Evolutionary conservation across 2,329 filamentous ascomycete genomes (phyloP).

Genomic region (Ilyonectria destructans): DNA sequence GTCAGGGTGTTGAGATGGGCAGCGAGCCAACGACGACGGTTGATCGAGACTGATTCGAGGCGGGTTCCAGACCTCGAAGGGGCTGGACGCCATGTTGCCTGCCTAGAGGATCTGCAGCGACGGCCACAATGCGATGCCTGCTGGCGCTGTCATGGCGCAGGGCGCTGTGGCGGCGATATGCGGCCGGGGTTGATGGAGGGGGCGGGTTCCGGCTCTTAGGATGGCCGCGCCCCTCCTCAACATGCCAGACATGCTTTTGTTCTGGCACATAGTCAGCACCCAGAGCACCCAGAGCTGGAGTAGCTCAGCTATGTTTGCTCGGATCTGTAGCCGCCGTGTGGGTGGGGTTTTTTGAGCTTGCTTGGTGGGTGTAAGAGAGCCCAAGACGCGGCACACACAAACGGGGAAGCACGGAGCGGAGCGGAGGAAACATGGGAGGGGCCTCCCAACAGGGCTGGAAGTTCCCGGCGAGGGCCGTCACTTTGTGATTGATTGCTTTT

Average conservation of each 20-base stretch:
- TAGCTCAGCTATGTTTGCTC: background rate
- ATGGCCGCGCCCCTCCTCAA: background rate
- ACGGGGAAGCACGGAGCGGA: conserved; percentile 22
- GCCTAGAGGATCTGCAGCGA: background rate
- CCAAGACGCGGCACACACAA: background rate
- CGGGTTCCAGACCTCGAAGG: background rate
- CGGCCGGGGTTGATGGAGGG: background rate
- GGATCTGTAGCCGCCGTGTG: background rate
- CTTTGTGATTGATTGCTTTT: conserved; percentile 22
- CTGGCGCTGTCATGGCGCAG: background rate
- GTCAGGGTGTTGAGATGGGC: background rate
- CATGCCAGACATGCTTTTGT: conserved; percentile 4
- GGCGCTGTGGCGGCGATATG: background rate
- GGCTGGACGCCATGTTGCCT: background rate
- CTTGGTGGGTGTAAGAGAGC: background rate
- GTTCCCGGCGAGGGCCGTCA: conserved; percentile 13
- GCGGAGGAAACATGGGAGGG: background rate
- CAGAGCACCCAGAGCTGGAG: background rate
- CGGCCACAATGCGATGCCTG: background rate
- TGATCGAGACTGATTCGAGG: background rate
- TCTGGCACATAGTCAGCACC: background rate
- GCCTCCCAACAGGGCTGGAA: conserved; percentile 11
- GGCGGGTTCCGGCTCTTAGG: background rate
- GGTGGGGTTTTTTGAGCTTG: background rate
- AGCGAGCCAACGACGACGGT: background rate